These are phyloP conservation scores for Omphalea diandra DNA, from an alignment of 441 rosid species.

Conservation along the genomic window DNA sequence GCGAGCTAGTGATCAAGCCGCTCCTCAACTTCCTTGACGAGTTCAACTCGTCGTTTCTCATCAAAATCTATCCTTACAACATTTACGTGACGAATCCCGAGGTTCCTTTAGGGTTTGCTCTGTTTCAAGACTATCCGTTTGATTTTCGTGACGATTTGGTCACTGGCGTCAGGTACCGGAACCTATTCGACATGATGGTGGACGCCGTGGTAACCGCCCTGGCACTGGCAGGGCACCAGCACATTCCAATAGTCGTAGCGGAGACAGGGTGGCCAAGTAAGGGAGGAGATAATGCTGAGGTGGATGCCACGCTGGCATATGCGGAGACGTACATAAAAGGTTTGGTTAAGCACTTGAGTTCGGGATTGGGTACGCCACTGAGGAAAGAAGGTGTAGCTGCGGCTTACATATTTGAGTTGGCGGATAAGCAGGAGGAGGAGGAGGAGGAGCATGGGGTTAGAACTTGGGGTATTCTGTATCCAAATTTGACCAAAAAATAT, in stretches of 20 bases:
- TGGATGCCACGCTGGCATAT: slow-evolving; percentile 57
- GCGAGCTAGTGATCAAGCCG: slow-evolving; percentile 56
- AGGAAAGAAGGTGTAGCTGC: slow-evolving; percentile 71
- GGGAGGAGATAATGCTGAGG: slow-evolving; percentile 47
- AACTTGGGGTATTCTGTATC: slow-evolving; percentile 72
- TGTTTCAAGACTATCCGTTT: slow-evolving; percentile 70
- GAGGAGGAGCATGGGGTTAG: slow-evolving; percentile 38
- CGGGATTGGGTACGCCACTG: slow-evolving; percentile 72
- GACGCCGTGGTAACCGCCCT: slow-evolving; percentile 66
- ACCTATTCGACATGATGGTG: slow-evolving; percentile 85
- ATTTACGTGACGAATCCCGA: slow-evolving; percentile 57
- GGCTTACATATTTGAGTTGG: slow-evolving; percentile 66
- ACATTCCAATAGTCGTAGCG: slow-evolving; percentile 66
- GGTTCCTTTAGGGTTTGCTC: slow-evolving; percentile 75
- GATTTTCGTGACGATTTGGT: slow-evolving; percentile 73
- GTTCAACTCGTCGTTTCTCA: slow-evolving; percentile 71
- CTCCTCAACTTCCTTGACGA: slow-evolving; percentile 58
- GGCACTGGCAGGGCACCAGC: slow-evolving; percentile 76
- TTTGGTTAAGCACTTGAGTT: slow-evolving; percentile 48
- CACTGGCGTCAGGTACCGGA: slow-evolving; percentile 76
- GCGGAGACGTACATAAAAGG: slow-evolving; percentile 73
- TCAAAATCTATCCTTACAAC: slow-evolving; percentile 78
- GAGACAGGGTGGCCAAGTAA: slow-evolving; percentile 94
- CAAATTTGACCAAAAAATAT: slow-evolving; percentile 65
- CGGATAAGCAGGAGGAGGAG: too few species aligned